Base-by-base conservation (phyloP, 805 yeast genomes). In the Ogataea philodendri region DNA sequence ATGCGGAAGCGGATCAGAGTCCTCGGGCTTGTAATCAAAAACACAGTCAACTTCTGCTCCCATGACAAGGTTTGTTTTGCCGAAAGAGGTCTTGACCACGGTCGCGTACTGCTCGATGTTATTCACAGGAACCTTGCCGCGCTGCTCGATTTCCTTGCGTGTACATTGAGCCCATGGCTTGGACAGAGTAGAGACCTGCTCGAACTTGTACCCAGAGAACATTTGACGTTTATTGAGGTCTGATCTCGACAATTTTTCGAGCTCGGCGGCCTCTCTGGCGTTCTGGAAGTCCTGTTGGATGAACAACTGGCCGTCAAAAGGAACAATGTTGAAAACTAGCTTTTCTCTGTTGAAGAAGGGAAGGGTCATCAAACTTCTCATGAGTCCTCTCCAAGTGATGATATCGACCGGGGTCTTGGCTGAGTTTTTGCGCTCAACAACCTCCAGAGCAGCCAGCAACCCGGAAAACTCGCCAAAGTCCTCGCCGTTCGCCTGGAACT, bases 1-100 rank as follows among this genome's bases (percentile, higher is more conserved):
- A 59, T 86, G 95, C 4, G 70, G 58, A 28, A 86, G 63, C 15
- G 78, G 72, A 41, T 74, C 76, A 37, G 58, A 55, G 31, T 52
- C 54, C 2, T 38, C 44, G 3, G 89, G 87, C 45, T 79, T 74
- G 51, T 76, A 86, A 57, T 88, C 96, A 72, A 81, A 83, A 8
- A 83, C 81, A 57, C 96, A 83, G 60, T 90, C 97, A 14, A 90
- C 85, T 62, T 93, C 97, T 2, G 96, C 96, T 1, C 88, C 95
- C 28, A 88, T 59, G 5, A 85, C 57, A 27, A 87, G 60, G 44
- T 73, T 75, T 13, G 77, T 71, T 29, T 70, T 72, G 7, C 96
- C 96, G 10, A 90, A 77, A 3, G 95, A 94, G 0, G 96, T 81
- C 48, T 74, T 72, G 5, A 89, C 89, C n/a, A 90, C 81, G 1